Base-by-base conservation (phyloP, 345 rosid genomes). In the Rhodomyrtus tomentosa region DNA sequence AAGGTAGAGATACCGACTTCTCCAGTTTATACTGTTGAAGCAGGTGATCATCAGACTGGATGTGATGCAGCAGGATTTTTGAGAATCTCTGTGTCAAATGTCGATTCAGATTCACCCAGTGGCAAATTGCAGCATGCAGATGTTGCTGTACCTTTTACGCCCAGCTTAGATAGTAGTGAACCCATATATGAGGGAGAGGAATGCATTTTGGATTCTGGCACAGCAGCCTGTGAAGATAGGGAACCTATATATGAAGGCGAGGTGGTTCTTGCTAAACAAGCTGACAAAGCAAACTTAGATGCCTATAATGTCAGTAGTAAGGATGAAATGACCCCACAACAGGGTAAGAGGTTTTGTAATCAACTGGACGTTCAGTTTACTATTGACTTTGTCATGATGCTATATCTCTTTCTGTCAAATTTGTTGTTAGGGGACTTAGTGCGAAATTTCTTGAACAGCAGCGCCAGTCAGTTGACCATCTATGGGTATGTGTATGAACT, bases 171-270 rank as follows among this genome's bases (percentile, higher is more conserved):
- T 90, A 95, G 90, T 32, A 92, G 93, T 90, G 99, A 96, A 86
- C 99, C 99, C 86, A 91, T 96, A 82, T 96, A 98, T 88, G 99
- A 98, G 89, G 99, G 99, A 80, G 99, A 98, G 88, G 99, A 97
- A 91, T 91, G 99, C 87, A 94, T 95, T 74, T 59, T 91, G 81
- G 95, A 97, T 87, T 88, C 96, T 85, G 93, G 89, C 86, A 84
- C 91, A 85, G 81, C 88, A 59, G 84, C 79, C 82, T 89, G 87
- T 90, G 94, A 88, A 90, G 93, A 92, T 73, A 89, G 91, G 83
- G 98, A 97, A 89, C 99, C 99, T 76, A 88, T 97, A 84, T 97
- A 97, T 87, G 99, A 97, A 93, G 99, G 99, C 86, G 99, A 98
- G 89, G 94, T 91, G 40, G 89, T 93, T 89, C 98, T 96, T 88